Conservation (phyloP, 2,329 filamentous ascomycete genomes). For the Neurospora crassa region DNA sequence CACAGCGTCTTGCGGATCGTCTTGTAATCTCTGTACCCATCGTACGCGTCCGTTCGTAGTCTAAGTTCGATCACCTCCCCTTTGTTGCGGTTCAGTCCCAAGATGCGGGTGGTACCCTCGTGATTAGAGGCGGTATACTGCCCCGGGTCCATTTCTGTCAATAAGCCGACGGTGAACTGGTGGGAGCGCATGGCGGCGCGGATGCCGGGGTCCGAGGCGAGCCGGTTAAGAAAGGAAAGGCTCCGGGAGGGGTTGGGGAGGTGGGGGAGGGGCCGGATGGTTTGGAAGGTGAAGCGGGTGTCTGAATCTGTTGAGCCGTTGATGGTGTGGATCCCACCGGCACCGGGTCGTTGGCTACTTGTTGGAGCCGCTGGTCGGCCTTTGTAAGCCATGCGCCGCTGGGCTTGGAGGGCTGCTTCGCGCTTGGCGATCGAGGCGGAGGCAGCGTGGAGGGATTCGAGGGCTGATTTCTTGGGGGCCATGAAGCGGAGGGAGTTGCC, state of each 20-base stretch:
- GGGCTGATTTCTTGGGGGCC: slow-evolving; percentile 17
- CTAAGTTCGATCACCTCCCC: slow-evolving; percentile 88
- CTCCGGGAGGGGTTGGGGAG: slow-evolving; percentile 62
- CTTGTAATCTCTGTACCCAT: slow-evolving; percentile 88
- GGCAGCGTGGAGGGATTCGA: slow-evolving; percentile 18
- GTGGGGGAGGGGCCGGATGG: slow-evolving; percentile 63
- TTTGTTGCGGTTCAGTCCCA: slow-evolving; percentile 79
- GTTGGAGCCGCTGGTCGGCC: slow-evolving; percentile 2
- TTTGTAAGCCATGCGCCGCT: slow-evolving; percentile 8
- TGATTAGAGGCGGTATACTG: slow-evolving; percentile 65
- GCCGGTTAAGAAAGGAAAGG: slow-evolving; percentile 60
- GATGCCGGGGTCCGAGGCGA: slow-evolving; percentile 79
- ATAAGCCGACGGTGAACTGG: slow-evolving; percentile 70
- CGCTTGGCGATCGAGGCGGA: slow-evolving; percentile 1
- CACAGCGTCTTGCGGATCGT: slow-evolving; percentile 87
- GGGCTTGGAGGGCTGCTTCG: slow-evolving; percentile 6
- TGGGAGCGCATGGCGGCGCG: slow-evolving; percentile 74
- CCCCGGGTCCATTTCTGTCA: slow-evolving; percentile 91
- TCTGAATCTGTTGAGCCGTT: slow-evolving; percentile 33
- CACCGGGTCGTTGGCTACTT: neutral
- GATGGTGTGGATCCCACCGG: slow-evolving; percentile 19
- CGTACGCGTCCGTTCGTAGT: slow-evolving; percentile 84
- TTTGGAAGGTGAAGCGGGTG: slow-evolving; percentile 69
- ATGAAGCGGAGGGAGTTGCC: slow-evolving; percentile 22
- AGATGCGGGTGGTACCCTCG: slow-evolving; percentile 62